Conservation (phyloP, 495 filamentous ascomycete genomes). For the Lasiosphaeria miniovina region DNA sequence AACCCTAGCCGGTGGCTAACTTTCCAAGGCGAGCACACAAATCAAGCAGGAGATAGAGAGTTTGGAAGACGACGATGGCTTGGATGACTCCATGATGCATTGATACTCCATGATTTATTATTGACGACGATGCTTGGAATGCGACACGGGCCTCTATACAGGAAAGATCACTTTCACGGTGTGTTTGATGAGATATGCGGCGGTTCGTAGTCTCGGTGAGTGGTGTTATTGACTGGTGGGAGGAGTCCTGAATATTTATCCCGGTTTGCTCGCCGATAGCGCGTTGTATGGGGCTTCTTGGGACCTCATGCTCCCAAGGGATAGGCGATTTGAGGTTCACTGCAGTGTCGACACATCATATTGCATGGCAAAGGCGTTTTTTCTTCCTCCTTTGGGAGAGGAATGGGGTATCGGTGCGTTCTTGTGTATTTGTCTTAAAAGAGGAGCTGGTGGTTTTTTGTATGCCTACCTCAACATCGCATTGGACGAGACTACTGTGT, state of each 20-base stretch:
- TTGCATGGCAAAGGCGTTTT: slow-evolving; percentile 3
- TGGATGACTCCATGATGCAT: slow-evolving; percentile 62
- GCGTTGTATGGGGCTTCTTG: too few species aligned
- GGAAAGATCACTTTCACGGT: too few species aligned
- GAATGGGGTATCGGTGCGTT: not conserved
- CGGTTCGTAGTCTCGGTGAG: too few species aligned
- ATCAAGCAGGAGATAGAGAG: slow-evolving; percentile 93
- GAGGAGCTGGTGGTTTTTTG: not conserved
- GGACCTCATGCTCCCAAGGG: too few species aligned
- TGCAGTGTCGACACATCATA: not conserved
- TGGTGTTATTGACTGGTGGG: too few species aligned
- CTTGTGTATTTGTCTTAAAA: slow-evolving; percentile 2
- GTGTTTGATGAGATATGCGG: too few species aligned
- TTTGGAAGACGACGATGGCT: slow-evolving; percentile 79
- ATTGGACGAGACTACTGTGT: slow-evolving; percentile 20
- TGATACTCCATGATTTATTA: slow-evolving; percentile 28
- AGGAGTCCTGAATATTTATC: too few species aligned
- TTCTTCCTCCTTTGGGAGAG: not conserved
- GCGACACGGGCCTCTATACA: not conserved
- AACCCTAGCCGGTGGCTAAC: slow-evolving; percentile 21
- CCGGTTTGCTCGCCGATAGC: too few species aligned
- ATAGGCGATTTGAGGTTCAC: too few species aligned
- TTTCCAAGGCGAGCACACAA: slow-evolving; percentile 70
- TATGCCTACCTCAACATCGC: slow-evolving; percentile 31
- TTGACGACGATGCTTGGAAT: slow-evolving; percentile 11